Percentiles rank a stretch among this genome's conserved stretches.
Conservation (phyloP, 2,329 filamentous ascomycete genomes). For the Triangularia verruculosa region DNA sequence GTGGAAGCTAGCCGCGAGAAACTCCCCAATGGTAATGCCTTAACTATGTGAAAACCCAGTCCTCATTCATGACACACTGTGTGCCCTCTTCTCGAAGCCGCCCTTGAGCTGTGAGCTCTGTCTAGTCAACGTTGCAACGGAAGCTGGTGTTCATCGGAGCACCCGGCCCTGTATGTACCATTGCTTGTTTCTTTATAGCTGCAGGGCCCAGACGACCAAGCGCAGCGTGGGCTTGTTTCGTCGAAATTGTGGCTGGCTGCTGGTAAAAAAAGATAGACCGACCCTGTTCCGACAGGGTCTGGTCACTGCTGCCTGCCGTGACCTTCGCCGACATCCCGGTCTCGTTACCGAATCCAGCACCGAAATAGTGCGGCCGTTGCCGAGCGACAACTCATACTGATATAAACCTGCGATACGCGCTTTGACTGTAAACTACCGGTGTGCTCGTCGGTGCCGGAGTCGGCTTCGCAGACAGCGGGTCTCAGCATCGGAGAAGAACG, state of each 20-base stretch:
- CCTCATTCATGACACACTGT: not conserved
- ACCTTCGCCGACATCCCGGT: not conserved
- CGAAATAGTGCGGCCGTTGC: not conserved
- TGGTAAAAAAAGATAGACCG: not conserved
- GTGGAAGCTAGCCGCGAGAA: not conserved
- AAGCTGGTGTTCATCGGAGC: not conserved
- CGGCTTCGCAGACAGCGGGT: not conserved
- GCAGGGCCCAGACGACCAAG: not conserved
- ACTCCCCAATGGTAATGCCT: not conserved
- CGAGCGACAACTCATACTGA: no score
- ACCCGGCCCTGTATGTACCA: not conserved
- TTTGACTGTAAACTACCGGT: not conserved
- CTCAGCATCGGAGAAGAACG: not conserved
- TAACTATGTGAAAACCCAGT: not conserved
- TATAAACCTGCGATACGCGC: no score
- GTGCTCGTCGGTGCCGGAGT: not conserved
- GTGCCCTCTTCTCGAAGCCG: slow-evolving; percentile 6
- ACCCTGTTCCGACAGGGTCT: not conserved
- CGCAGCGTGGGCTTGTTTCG: not conserved
- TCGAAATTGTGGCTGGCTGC: not conserved
- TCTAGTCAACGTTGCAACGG: not conserved
- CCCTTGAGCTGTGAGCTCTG: not conserved
- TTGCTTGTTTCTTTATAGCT: not conserved
- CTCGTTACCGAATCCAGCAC: not conserved
- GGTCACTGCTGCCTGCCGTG: not conserved